These are phyloP conservation scores for Coemansia sp. DNA, from an alignment of 192 early-diverging fungal genomes.

Conservation along the genomic window DNA sequence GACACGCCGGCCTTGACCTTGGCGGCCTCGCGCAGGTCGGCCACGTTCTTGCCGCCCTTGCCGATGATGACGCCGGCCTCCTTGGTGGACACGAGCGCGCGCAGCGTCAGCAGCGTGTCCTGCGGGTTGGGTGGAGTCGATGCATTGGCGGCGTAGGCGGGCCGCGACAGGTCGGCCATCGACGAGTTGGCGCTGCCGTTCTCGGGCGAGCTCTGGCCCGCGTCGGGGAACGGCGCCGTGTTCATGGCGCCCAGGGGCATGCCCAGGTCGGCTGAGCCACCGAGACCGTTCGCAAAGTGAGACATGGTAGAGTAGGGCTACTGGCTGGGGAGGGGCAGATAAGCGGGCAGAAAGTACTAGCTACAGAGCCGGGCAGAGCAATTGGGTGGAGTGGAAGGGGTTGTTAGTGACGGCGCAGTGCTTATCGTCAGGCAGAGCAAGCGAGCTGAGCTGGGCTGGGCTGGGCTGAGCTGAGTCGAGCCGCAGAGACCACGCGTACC, in stretches of 20 bases:
- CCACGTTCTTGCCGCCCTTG: constrained; percentile 85
- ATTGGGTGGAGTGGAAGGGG: neutral
- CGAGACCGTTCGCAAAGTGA: constrained; percentile 16
- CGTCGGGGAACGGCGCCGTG: constrained; percentile 33
- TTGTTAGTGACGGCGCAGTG: neutral
- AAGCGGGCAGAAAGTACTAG: neutral
- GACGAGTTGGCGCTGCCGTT: constrained; percentile 28
- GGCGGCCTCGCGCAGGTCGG: constrained; percentile 77
- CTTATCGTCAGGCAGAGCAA: no score
- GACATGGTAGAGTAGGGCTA: constrained; percentile 16
- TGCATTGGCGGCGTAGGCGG: constrained; percentile 9
- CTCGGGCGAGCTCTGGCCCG: constrained; percentile 20
- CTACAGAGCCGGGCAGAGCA: neutral
- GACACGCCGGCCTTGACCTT: constrained; percentile 92
- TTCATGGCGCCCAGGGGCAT: neutral
- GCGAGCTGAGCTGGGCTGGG: no score
- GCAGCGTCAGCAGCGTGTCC: constrained; percentile 69
- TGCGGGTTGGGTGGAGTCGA: constrained; percentile 45
- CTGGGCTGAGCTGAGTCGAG: no score
- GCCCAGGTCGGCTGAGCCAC: neutral
- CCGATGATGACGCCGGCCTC: constrained; percentile 93
- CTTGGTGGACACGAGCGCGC: constrained; percentile 88
- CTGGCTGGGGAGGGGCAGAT: neutral
- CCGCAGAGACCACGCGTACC: no score
- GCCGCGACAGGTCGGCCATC: constrained; percentile 21